Evolutionary conservation across 2,329 filamentous ascomycete genomes (phyloP), one percentile per base, ranked within the genome.

Genomic region (Apiospora hydei): DNA sequence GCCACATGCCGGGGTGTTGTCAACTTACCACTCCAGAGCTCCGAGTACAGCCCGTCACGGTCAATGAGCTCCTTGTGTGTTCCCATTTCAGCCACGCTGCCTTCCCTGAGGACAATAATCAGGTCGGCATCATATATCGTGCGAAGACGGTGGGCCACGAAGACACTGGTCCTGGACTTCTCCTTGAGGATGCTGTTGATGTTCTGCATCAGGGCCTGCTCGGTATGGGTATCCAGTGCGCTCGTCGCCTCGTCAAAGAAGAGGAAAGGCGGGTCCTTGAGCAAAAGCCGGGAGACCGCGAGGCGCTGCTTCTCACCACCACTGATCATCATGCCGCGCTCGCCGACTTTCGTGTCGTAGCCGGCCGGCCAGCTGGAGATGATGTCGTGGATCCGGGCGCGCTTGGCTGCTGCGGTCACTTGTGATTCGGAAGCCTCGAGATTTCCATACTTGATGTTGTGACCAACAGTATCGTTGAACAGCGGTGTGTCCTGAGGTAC

Each of bases 211-310:
- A 98, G 87, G 1, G 93, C 93, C 82, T 97, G 94, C 83, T 98
- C 96, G 0, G 96, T 98, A 79, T 98, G 94, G 0, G 96, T 98
- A 80, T 98, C 95, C 46, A 98, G 86, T 1, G 96, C 95, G 67
- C 93, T 96, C 0, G 95, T 98, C 77, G 95, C 96, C 85, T 98
- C 95, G 76, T 98, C 95, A 77, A 98, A 98, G 88, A 98, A 98
- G 0, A 98, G 85, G 41, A 98, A 83, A 1, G 94, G 94, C 4
- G 95, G 94, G 76, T 98, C 94, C 81, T 98, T 98, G 72, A 98
- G 87, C 1, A 98, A 88, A 51, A 98, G 81, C 61, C 95, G 87
- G 38, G 93, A 94, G 34, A 98, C 90, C 0, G 96, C 96, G 14
- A 98, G 85, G 3, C 95, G 90, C 83, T 98, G 95, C 83, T 98